Percentiles rank a stretch among this genome's conserved stretches.
Evolutionary conservation across 75 land plant species (phyloP).

Genomic region (Cupressus sempervirens): DNA sequence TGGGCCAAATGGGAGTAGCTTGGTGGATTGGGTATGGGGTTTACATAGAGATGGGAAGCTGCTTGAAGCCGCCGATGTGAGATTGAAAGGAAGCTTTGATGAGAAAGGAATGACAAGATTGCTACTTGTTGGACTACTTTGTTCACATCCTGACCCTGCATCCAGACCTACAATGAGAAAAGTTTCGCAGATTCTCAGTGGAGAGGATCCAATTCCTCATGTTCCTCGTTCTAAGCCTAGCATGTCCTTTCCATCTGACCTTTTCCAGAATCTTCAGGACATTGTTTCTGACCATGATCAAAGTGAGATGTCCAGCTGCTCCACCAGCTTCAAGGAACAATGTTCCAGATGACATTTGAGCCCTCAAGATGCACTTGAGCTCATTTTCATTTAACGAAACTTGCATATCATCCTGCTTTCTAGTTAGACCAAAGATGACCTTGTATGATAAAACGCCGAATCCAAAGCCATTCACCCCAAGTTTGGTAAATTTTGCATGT

Average conservation of each 20-base stretch:
- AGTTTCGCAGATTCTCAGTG: slow-evolving; percentile 70
- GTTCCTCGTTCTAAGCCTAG: slow-evolving; percentile 68
- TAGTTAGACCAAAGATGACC: neutral
- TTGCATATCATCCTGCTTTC: slow-evolving; percentile 4
- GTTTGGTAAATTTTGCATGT: neutral
- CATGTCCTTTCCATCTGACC: slow-evolving; percentile 48
- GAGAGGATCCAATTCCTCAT: slow-evolving; percentile 59
- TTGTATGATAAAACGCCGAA: neutral
- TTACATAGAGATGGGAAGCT: slow-evolving; percentile 61
- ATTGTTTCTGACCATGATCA: slow-evolving; percentile 65
- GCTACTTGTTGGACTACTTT: slow-evolving; percentile 68
- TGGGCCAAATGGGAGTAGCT: slow-evolving; percentile 24
- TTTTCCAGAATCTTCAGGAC: slow-evolving; percentile 63
- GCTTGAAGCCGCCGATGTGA: slow-evolving; percentile 54
- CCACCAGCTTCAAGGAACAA: slow-evolving; percentile 16
- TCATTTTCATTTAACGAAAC: neutral
- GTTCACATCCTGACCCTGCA: slow-evolving; percentile 79
- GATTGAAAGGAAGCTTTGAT: slow-evolving; percentile 55
- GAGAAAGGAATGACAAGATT: slow-evolving; percentile 60
- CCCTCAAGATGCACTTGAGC: neutral
- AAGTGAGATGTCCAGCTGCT: slow-evolving; percentile 20
- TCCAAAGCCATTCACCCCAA: neutral
- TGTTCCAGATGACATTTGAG: neutral
- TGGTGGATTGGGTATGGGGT: slow-evolving; percentile 96
- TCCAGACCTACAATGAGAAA: slow-evolving; percentile 71